Base-by-base conservation (phyloP, 2,329 filamentous ascomycete species). In the Ophiognomonia clavigignenti-juglandacearum region DNA sequence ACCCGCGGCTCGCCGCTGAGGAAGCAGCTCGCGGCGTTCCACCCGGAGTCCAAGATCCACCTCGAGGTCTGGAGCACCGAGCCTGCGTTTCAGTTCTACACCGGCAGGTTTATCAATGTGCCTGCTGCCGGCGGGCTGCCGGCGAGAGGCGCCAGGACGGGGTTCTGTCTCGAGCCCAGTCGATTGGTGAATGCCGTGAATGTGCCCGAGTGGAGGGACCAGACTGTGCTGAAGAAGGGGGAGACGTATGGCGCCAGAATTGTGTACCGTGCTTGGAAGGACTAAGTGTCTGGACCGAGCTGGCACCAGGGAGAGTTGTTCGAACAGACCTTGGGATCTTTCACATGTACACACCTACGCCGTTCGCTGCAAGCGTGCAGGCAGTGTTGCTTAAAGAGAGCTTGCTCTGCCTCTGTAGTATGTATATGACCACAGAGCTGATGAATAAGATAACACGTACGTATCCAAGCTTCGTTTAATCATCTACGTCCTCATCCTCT, bases 81-180 rank as follows among this genome's bases (percentile, higher is more conserved):
- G 72, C 93, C 93, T 0, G 88, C 89, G 0, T 97, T 96, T 74
- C 92, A 97, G 66, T 95, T 96, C 70, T 97, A 97, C 69, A 95
- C 90, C 0, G 93, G 92, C 54, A 85, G 87, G 61, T 85, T 83
- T 61, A 90, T 95, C 55, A 72, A 93, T 57, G 85, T 95, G 11
- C 85, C 87, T 0, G 84, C 72, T 24, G 72, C 82, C 4, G 75
- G 73, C n/a, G 74, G 74, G 3, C 65, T 78, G 23, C 80, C 85
- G 0, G 82, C 84, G 1, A 78, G 88, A 40, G 79, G 76, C 0
- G 61, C 80, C 4, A 78, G 89, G 40, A 81, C 83, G 37, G 92
- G 86, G 0, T 95, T 97, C 71, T 96, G 90, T 65, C 84, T 96
- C 36, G 93, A 98, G 73, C 91, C 92, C 0, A 88, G 87, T 59